Evolutionary conservation across 345 rosid species (phyloP), one percentile per base, ranked within the genome.

Genomic region (Erucastrum elatum): DNA sequence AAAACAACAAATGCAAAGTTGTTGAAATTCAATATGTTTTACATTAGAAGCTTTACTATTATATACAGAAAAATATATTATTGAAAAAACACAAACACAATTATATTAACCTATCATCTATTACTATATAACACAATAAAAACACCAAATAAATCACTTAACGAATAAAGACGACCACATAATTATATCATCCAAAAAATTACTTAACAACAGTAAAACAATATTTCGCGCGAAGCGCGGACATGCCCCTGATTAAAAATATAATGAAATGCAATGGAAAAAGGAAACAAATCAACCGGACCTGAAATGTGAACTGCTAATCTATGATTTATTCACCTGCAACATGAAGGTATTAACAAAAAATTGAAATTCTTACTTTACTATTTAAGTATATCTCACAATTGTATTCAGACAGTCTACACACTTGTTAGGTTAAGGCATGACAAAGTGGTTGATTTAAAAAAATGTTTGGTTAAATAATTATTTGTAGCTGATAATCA

Each of bases 391-490:
- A 72, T 8, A 78, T 8, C 56, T 30, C 21, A 9, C 4, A 56
- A 9, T 17, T 78, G 4, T n/a, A 30, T 13, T 12, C 5, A 10
- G 11, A 21, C 49, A 53, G 64, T 26, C 15, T 60, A 16, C 41
- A 71, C 61, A 73, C 8, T 46, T 6, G 55, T 4, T 44, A 44
- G 46, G 46, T 69, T 80, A 55, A 80, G 79, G 71, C 39, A 74
- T 29, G 79, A 75, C 66, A 74, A 80, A 80, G 68, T 80, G 55
- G 79, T 69, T 80, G 79, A 68, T 68, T 69, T 69, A 69, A 66
- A 74, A 80, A 74, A 60, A 51, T 56, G 78, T 49, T 73, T 27
- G 46, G 34, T 74, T 10, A 62, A 63, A 69, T 74, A 51, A 16
- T 53, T 67, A 51, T 79, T 67, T 51, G 55, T 62, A 60, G 60